Conservation (phyloP, 768 basidiomycete genomes). For the Lactifluus hygrophoroides region DNA sequence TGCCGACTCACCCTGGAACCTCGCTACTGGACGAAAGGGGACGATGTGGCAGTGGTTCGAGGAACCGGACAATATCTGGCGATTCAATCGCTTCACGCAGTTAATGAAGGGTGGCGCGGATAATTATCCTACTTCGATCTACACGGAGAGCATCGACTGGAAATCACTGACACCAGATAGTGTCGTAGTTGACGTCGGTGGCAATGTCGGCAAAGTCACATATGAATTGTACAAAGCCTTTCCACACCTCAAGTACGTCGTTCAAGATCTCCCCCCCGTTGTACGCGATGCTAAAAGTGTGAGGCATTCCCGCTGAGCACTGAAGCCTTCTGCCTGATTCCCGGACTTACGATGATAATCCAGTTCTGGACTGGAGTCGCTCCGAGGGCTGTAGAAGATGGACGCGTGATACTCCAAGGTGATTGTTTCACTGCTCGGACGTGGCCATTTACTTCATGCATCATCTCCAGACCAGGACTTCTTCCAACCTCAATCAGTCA, state of each 20-base stretch:
- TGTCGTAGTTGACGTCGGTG: constrained; percentile 34
- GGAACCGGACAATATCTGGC: constrained; percentile 1
- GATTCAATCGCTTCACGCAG: background rate
- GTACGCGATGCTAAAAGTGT: constrained; percentile 5
- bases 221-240: constrained; percentile 29
- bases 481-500: constrained; percentile 19
- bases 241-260: constrained; percentile 30
- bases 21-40: background rate
- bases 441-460: background rate
- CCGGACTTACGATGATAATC: background rate
- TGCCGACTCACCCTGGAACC: background rate
- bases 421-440: background rate
- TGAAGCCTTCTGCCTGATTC: background rate
- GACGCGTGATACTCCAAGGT: constrained; percentile 11
- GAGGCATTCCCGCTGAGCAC: no score
- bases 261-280: constrained; percentile 27
- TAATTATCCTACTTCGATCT: background rate
- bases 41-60: constrained; percentile 6
- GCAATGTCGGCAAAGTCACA: constrained; percentile 32
- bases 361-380: constrained; percentile 6
- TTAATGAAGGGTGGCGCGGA: constrained; percentile 1
- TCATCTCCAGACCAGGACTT: constrained; percentile 9
- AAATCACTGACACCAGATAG: constrained; percentile 23
- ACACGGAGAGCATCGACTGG: constrained; percentile 28
- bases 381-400: background rate